Evolutionary conservation across 768 basidiomycete genomes (phyloP).

Genomic region (Termitomyces sp.): DNA sequence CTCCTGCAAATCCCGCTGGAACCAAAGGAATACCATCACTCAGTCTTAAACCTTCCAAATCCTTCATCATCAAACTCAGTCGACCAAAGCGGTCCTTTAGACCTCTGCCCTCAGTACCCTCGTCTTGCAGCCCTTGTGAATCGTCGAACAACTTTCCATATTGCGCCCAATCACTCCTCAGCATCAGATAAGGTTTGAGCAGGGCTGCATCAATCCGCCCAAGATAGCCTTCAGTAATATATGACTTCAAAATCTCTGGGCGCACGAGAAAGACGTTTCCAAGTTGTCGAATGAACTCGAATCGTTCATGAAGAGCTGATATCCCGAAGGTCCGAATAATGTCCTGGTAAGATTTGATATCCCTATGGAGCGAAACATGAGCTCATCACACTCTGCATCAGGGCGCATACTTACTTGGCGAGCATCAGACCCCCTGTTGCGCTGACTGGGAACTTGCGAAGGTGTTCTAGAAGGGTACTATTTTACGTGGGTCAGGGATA

Average conservation of each 20-base stretch:
- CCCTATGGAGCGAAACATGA: slow-evolving; percentile 41
- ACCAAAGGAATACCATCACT: slow-evolving; percentile 56
- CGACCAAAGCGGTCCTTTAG: slow-evolving; percentile 65
- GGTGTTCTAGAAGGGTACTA: slow-evolving; percentile 88
- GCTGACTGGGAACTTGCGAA: slow-evolving; percentile 94
- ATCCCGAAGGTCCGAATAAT: slow-evolving; percentile 78
- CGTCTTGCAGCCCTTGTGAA: slow-evolving; percentile 36
- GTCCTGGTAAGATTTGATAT: slow-evolving; percentile 96
- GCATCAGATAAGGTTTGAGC: slow-evolving; percentile 85
- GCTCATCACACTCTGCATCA: neutral
- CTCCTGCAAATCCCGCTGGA: slow-evolving; percentile 46
- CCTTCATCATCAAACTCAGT: slow-evolving; percentile 84
- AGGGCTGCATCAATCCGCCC: slow-evolving; percentile 85
- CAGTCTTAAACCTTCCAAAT: slow-evolving; percentile 64
- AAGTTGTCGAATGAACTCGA: slow-evolving; percentile 96
- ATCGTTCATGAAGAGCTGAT: slow-evolving; percentile 84
- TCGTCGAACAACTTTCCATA: slow-evolving; percentile 81
- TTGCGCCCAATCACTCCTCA: slow-evolving; percentile 87
- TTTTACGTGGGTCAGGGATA: neutral
- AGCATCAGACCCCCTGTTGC: slow-evolving; percentile 97
- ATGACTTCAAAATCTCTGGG: slow-evolving; percentile 91
- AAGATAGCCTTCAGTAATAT: slow-evolving; percentile 91
- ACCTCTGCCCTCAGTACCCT: slow-evolving; percentile 38
- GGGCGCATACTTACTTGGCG: slow-evolving; percentile 67
- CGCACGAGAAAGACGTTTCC: slow-evolving; percentile 97